Percentiles rank a stretch among this genome's conserved stretches.
Evolutionary conservation across 73 alveolate genomes (phyloP).

Genomic region (Blepharisma japonicum): DNA sequence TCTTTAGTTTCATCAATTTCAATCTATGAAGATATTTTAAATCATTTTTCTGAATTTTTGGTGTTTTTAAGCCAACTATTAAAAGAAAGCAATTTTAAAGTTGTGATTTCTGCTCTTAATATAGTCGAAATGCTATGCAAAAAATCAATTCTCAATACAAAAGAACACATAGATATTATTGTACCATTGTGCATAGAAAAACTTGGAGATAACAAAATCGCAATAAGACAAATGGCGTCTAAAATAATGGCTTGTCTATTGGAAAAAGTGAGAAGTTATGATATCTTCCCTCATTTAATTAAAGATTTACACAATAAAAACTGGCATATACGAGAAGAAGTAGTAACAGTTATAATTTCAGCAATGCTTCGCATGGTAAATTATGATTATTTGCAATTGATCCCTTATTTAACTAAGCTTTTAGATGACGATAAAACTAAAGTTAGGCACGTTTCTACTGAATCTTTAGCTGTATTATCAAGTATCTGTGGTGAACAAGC

Average conservation of each 20-base stretch:
- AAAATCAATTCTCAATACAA: background rate
- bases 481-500: background rate
- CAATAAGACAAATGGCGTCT: conserved; percentile 20
- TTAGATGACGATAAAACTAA: conserved; percentile 28
- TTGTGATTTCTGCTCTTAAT: background rate
- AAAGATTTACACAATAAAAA: background rate
- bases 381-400: conserved; percentile 12
- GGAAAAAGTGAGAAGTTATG: background rate
- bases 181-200: background rate
- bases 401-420: background rate
- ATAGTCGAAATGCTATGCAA: background rate
- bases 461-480: conserved; percentile 28
- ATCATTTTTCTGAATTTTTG: background rate
- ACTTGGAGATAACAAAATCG: conserved; percentile 30
- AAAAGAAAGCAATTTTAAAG: conserved; percentile 23
- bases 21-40: background rate
- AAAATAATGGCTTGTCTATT: background rate
- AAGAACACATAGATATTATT: background rate
- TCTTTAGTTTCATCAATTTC: background rate
- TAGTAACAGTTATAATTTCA: background rate
- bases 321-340: conserved; percentile 30
- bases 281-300: background rate
- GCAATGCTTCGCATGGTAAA: background rate
- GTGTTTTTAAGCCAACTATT: background rate
- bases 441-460: conserved; percentile 13